phyloP scores from a whole-genome alignment of 169 alveolate species.

The Eimeria necatrix region DNA sequence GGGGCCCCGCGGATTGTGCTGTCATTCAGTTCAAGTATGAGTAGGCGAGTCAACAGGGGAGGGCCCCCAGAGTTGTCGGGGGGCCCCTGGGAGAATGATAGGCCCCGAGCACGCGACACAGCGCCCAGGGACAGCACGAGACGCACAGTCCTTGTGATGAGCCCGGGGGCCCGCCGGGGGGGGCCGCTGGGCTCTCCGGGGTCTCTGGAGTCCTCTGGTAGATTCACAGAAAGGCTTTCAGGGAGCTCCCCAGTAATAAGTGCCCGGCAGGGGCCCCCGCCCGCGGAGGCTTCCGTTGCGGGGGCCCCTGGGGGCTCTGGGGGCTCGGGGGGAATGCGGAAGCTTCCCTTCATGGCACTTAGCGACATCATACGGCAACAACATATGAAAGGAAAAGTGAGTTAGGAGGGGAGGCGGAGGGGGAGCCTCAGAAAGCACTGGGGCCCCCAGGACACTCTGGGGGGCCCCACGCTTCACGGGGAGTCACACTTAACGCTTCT shows the following conservation, averaged over 20 bases:
- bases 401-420: background rate
- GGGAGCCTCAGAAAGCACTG: background rate
- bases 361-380: constrained; percentile 70
- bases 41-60: constrained; percentile 30
- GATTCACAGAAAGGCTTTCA: background rate
- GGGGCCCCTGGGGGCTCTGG: constrained; percentile 23
- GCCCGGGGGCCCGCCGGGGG: constrained; percentile 48
- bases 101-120: constrained; percentile 19
- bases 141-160: constrained; percentile 63
- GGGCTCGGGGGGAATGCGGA: constrained; percentile 30
- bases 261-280: constrained; percentile 46
- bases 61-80: constrained; percentile 24
- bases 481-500: background rate
- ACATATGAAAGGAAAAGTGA: constrained; percentile 38
- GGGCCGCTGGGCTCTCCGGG: constrained; percentile 2
- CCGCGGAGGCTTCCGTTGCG: background rate
- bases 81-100: constrained; percentile 69
- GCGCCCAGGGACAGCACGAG: constrained; percentile 48
- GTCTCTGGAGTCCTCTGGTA: background rate
- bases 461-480: background rate
- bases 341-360: constrained; percentile 58
- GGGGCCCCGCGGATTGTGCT: constrained; percentile 39
- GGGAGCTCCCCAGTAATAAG: constrained; percentile 22
- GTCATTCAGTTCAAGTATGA: constrained; percentile 1
- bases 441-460: background rate